Percentiles rank a stretch among this genome's conserved stretches.
Evolutionary conservation across 352 stramenopile genomes (phyloP).

Genomic region (Pythium inflatum): DNA sequence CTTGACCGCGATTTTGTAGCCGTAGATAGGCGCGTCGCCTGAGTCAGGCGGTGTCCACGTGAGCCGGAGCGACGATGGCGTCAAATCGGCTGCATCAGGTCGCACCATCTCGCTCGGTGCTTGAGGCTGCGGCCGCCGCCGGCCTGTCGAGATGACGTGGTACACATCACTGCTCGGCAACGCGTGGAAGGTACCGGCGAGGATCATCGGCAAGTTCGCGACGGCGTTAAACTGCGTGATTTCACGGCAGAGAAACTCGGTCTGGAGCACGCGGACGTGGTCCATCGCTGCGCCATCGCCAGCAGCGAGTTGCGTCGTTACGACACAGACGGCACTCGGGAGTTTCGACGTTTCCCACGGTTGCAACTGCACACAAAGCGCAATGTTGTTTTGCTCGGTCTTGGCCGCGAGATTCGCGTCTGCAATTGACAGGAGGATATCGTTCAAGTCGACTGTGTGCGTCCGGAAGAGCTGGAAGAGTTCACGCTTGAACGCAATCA

Average conservation of each 20-base stretch:
- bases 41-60: slow-evolving; percentile 44
- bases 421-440: slow-evolving; percentile 42
- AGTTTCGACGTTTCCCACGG: slow-evolving; percentile 77
- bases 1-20: slow-evolving; percentile 65
- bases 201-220: slow-evolving; percentile 81
- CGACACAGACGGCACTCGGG: slow-evolving; percentile 71
- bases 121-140: slow-evolving; percentile 49
- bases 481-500: slow-evolving; percentile 76
- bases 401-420: slow-evolving; percentile 53
- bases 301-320: slow-evolving; percentile 52
- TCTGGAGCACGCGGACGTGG: slow-evolving; percentile 66
- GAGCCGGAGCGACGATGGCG: slow-evolving; percentile 52
- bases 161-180: slow-evolving; percentile 81
- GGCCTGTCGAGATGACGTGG: slow-evolving; percentile 67
- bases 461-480: slow-evolving; percentile 83
- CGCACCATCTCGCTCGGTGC: slow-evolving; percentile 44
- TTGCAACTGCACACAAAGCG: slow-evolving; percentile 74
- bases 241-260: slow-evolving; percentile 65
- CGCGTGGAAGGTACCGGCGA: slow-evolving; percentile 85
- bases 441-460: slow-evolving; percentile 61
- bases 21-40: slow-evolving; percentile 40
- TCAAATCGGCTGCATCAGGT: slow-evolving; percentile 42
- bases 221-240: slow-evolving; percentile 80
- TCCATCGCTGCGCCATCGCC: slow-evolving; percentile 43
- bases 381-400: slow-evolving; percentile 71